Evolutionary conservation across 805 yeast species (phyloP), one percentile per base, ranked within the genome.

Genomic region (Vanderwaltozyma yarrowii): DNA sequence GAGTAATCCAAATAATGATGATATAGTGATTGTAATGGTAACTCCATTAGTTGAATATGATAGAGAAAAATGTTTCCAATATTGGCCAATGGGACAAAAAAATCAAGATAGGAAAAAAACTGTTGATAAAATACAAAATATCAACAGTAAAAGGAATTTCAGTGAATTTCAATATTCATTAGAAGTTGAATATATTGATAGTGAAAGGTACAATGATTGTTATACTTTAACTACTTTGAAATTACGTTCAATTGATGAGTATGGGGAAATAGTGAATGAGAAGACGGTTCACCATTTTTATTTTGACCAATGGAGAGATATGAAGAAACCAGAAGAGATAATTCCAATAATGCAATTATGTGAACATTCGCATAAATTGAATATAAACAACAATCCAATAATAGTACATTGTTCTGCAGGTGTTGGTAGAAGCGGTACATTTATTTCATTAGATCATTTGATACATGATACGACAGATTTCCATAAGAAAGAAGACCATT

Each of bases 371-470:
- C 58, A 58, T 29, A 41, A 45, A 1, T 41, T 63, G 19, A 59
- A 59, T 33, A 43, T 49, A 7, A 30, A 38, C 1, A 51, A 46
- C 3, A 58, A 53, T 33, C 89, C 92, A 16, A 67, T 78, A 2
- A 63, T 87, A 32, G 83, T 82, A 16, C 98, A 92, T 56, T 92
- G 98, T 52, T 86, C 96, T 5, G 98, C 98, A 0, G 98, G 98
- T 1, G 89, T 94, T 43, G 98, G 98, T 3, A 66, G 98, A 45
- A 85, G 97, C 0, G 98, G 98, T 3, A 86, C 95, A 1, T 83
- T 79, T 52, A 74, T 85, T 42, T 76, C 88, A 10, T 33, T 60
- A 19, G 63, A 59, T 30, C 62, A 60, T 36, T 20, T 60, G 20
- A 41, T 56, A 20, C 60, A 52, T 38, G 51, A 57, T 20, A 55